Evolutionary conservation across 352 stramenopile genomes (phyloP).

Genomic region (Pythium utonaiense): DNA sequence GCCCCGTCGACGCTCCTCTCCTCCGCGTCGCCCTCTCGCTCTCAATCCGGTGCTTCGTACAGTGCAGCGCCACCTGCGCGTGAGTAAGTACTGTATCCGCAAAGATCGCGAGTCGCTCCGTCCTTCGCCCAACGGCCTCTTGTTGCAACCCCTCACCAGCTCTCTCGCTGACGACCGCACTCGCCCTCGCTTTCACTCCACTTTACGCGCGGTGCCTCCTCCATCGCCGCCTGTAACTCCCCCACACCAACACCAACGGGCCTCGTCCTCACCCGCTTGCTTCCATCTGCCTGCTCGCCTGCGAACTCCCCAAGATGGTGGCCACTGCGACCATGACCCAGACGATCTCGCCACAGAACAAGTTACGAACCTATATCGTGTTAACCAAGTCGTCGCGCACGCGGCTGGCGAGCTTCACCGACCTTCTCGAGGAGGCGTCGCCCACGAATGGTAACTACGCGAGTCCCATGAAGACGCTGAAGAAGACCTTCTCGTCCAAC

Average conservation of each 20-base stretch:
- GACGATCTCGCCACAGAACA: constrained; percentile 19
- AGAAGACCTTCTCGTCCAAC: neutral
- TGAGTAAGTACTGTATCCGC: too few species aligned
- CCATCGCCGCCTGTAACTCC: neutral
- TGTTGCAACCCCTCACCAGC: too few species aligned
- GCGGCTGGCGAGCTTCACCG: constrained; percentile 23
- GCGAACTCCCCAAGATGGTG: constrained; percentile 9
- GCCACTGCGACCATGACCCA: constrained; percentile 6
- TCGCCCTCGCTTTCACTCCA: neutral
- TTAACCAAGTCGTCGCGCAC: constrained; percentile 27
- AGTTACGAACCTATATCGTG: constrained; percentile 28
- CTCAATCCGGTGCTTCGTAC: too few species aligned
- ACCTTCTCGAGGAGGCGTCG: constrained; percentile 20
- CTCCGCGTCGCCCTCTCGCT: too few species aligned
- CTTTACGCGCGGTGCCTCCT: neutral
- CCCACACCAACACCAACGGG: neutral
- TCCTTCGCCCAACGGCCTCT: neutral
- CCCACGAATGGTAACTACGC: neutral
- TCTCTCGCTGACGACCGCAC: neutral
- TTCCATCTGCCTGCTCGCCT: neutral
- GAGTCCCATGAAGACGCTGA: neutral
- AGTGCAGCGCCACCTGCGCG: too few species aligned
- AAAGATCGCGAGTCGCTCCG: neutral
- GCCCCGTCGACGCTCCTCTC: too few species aligned
- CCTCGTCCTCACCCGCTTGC: neutral